Base-by-base conservation (phyloP, 73 alveolate species). In the Blepharisma stoltei region DNA sequence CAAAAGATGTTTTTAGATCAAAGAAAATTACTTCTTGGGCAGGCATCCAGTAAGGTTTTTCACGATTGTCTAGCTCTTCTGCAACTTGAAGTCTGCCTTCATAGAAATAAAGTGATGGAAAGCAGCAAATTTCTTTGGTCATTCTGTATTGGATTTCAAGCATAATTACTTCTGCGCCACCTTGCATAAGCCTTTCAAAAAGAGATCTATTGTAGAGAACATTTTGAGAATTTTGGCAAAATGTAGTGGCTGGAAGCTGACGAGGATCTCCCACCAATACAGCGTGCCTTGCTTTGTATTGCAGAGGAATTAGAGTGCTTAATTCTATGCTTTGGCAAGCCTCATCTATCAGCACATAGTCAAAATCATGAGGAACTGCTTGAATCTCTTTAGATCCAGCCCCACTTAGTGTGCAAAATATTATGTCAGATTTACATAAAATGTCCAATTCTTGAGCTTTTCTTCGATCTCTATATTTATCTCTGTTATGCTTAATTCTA, bases 191-290 rank as follows among this genome's bases (percentile, higher is more conserved):
- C 70, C 99, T 85, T 76, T 93, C 97, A 78, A 90, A 95, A 43
- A 95, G 75, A 6, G 92, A 81, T 20, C 97, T 68, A 71, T 88
- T 71, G 89, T 73, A 93, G 54, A 69, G 75, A 44, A 89, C 87
- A 65, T 82, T 66, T 3, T 80, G 50, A 46, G 94, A 86, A 81
- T 87, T 75, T 60, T 88, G 88, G 45, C 94, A 84, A 90, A 97
- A 95, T 37, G 89, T 87, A 7, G 99, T 97, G 6, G 99, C 99
- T 1, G 99, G 98, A 8, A 97, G 90, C 85, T 97, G 97, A 71
- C 89, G 88, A 71, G 96, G 98, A 70, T 97, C 99, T 3, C 99
- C 99, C 4, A 97, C 98, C 55, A 97, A 78, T 73, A 97, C 89
- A 66, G 89, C 86, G 66, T 89, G 80, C 83, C 81, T 80, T 5